phyloP scores from a whole-genome alignment of 495 filamentous ascomycete genomes.

The Xylaria telfairii region DNA sequence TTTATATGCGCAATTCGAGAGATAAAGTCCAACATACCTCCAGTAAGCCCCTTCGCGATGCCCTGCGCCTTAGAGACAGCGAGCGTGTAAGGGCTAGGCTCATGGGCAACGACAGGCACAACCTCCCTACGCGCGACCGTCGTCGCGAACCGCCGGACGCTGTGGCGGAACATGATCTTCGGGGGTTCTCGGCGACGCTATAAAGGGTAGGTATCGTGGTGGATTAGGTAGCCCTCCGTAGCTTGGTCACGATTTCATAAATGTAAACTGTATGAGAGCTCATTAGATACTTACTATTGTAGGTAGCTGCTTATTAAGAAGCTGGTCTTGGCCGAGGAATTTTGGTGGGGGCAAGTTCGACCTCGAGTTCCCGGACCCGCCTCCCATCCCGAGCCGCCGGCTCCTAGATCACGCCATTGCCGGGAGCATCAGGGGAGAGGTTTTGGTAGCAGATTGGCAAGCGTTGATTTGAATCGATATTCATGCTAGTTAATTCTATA shows the following conservation, averaged over 20 bases:
- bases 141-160: conserved; percentile 57
- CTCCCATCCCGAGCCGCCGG: conserved; percentile 19
- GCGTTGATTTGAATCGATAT: neutral
- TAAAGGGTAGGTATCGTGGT: neutral
- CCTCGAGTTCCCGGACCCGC: neutral
- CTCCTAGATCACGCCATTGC: conserved; percentile 29
- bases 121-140: conserved; percentile 49
- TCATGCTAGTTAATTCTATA: neutral
- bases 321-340: conserved; percentile 15
- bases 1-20: neutral
- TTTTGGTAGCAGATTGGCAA: neutral
- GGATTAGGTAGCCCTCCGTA: neutral
- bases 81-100: conserved; percentile 46
- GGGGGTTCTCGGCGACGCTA: neutral
- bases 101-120: conserved; percentile 30
- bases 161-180: conserved; percentile 57
- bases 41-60: conserved; percentile 79
- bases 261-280: conserved; percentile 2
- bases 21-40: conserved; percentile 62
- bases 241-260: neutral
- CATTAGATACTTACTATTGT: no score
- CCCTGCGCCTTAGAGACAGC: conserved; percentile 83
- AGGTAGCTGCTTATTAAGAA: conserved; percentile 18
- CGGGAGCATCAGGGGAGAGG: neutral
- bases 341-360: conserved; percentile 27